Base-by-base conservation (phyloP, 2,329 filamentous ascomycete species). In the Xylaria sp. region DNA sequence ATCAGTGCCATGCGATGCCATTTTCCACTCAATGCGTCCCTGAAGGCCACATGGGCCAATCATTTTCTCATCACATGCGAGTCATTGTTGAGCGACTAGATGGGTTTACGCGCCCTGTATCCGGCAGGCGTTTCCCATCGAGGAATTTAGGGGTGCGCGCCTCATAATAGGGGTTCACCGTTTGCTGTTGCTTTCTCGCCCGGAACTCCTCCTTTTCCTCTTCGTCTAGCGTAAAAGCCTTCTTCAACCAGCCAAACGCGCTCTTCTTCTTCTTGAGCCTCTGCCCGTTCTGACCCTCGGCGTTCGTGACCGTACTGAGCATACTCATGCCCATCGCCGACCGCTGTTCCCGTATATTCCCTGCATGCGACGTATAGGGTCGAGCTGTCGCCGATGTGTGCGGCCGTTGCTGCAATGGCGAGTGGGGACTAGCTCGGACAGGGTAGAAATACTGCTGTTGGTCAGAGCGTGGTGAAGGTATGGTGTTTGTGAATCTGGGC, bases 191-290 rank as follows among this genome's bases (percentile, higher is more conserved):
- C 70, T 79, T 83, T 60, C 83, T 81, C 47, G 83, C 82, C 71
- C 89, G 86, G 66, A 87, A 89, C 9, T 82, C 82, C 8, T 81
- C 79, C 55, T 82, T 82, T 73, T 89, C 87, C 50, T 89, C 85
- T 21, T 89, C 87, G 63, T 88, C 86, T 25, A 89, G 75, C 35
- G 83, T 84, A 55, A 89, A 89, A 0, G 87, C 87, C 76, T 89
- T 89, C 75, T 89, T 89, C 59, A 89, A 74, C 87, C 87, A 89
- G 2, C 87, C 87, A 70, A 89, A 88, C 1, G 86, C 85, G 69
- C 87, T 89, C 66, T 85, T 83, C 79, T 89, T 89, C 74, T 89
- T 89, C 4, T 88, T 71, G 38, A 81, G 77, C 58, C 78, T 79
- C 23, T 76, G 74, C 2, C 74, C 73, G 1, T 74, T 72, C 21